Evolutionary conservation across 768 basidiomycete genomes (phyloP).

Genomic region (Lyophyllum semitale): DNA sequence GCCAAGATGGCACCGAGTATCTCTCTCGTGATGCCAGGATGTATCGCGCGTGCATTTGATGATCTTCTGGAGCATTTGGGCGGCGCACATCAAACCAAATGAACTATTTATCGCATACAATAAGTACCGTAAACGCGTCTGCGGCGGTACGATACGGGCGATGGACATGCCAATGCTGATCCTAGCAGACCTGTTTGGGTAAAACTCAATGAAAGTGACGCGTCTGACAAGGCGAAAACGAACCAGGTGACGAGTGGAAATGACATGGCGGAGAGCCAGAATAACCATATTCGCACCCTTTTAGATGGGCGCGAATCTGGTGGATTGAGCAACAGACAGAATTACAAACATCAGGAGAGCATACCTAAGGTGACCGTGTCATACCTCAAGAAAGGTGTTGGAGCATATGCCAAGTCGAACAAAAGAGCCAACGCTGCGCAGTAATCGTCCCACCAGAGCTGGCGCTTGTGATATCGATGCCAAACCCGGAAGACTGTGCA

Average conservation of each 20-base stretch:
- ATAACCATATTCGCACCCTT: slow-evolving; percentile 7
- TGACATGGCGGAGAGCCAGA: slow-evolving; percentile 3
- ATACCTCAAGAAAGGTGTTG: slow-evolving; percentile 9
- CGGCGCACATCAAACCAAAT: slow-evolving; percentile 12
- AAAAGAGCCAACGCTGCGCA: slow-evolving; percentile 15
- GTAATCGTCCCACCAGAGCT: slow-evolving; percentile 25
- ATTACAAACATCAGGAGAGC: not conserved
- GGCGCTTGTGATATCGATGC: slow-evolving; percentile 14
- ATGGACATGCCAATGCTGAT: no score
- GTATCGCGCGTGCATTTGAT: no score
- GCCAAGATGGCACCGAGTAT: slow-evolving; percentile 12
- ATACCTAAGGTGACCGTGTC: not conserved
- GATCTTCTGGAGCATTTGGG: slow-evolving; percentile 8
- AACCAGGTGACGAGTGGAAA: slow-evolving; percentile 17
- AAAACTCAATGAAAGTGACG: not conserved
- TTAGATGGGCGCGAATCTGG: slow-evolving; percentile 2
- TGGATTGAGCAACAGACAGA: not conserved
- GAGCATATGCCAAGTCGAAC: slow-evolving; percentile 1
- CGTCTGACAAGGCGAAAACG: not conserved
- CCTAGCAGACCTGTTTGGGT: no score
- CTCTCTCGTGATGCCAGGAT: slow-evolving; percentile 1
- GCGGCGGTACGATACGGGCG: no score
- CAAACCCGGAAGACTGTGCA: slow-evolving; percentile 17
- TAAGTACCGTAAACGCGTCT: no score
- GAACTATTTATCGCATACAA: slow-evolving; percentile 4